phyloP scores from a whole-genome alignment of 345 rosid species.

The Nasturtium officinale region DNA sequence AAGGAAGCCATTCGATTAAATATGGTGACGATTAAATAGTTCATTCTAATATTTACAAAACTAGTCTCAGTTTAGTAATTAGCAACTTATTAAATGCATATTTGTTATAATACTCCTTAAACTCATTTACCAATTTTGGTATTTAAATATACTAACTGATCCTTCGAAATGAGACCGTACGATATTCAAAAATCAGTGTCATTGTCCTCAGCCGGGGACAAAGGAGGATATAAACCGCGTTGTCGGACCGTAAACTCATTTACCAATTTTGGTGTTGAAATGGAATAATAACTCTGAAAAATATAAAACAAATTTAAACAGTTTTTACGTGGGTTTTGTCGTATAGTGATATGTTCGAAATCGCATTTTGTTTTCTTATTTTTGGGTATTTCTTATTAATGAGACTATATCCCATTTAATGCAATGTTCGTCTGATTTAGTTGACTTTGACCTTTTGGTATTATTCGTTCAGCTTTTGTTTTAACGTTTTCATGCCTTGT shows the following conservation, averaged over 20 bases:
- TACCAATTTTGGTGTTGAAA: conserved; percentile 20
- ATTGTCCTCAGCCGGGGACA: not conserved
- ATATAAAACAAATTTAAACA: not conserved
- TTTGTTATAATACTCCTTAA: too few relatives aligned
- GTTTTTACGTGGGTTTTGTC: conserved; percentile 44
- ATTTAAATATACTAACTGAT: not conserved
- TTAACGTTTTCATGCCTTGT: conserved; percentile 34
- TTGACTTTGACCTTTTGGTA: conserved; percentile 37
- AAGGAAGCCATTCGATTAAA: not conserved
- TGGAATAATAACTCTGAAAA: not conserved
- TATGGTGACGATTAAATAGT: not conserved
- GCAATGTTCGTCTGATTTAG: conserved; percentile 35
- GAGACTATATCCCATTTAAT: conserved; percentile 20
- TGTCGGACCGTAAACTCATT: conserved; percentile 23
- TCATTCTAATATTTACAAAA: not conserved
- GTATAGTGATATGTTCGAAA: conserved; percentile 43
- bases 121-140: too few relatives aligned
- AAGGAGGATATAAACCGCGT: conserved; percentile 15
- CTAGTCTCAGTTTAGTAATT: not conserved
- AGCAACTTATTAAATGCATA: not conserved
- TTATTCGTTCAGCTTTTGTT: conserved; percentile 35
- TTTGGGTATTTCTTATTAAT: conserved; percentile 7
- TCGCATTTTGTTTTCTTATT: conserved; percentile 36
- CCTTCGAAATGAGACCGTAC: not conserved
- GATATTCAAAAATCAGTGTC: not conserved